Base-by-base conservation (phyloP, 2,329 filamentous ascomycete genomes). In the Neofusicoccum kwambonambiense region DNA sequence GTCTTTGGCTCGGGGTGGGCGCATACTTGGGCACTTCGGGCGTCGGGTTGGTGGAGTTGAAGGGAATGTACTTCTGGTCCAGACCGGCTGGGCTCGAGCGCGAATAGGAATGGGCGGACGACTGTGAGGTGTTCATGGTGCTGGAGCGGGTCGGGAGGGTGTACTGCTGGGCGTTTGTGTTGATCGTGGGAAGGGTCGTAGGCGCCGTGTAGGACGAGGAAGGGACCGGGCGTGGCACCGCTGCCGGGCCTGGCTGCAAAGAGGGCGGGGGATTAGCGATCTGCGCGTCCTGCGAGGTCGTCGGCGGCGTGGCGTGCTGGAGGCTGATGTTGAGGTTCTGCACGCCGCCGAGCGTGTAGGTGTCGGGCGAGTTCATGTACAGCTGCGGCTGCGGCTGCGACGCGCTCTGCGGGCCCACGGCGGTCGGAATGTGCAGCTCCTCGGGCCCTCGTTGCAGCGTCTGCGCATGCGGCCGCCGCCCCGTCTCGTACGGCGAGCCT, bases 81-180 rank as follows among this genome's bases (percentile, higher is more conserved):
- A 85, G 74, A 45, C 83, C 85, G 50, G 89, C 87, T 58, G 93
- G 92, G 77, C 92, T 97, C 65, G 92, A 95, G 71, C 91, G 87
- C 54, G 93, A 93, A 78, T 96, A 94, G 74, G 83, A 86, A 68
- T 78, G 76, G 35, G 75, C 72, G 62, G 65, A 49, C 27, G 74
- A 70, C 27, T 67, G 65, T 3, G 89, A 84, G 75, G 85, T 81
- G 76, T 80, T 87, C 72, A 90, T 81, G 49, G 84, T 85, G 64
- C 88, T 84, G 22, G 89, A 86, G 74, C 90, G 89, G 56, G 88
- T 86, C 49, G 89, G 87, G 31, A 87, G 84, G 50, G 84, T 82
- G 73, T 88, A 88, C 67, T 87, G 86, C 71, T 86, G 83, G 67
- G 83, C 77, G 70, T 82, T 89, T 58, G 81, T 77, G 69, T 76